These are phyloP conservation scores for Euphorbia peplus DNA, from an alignment of 345 rosid species.

Conservation along the genomic window DNA sequence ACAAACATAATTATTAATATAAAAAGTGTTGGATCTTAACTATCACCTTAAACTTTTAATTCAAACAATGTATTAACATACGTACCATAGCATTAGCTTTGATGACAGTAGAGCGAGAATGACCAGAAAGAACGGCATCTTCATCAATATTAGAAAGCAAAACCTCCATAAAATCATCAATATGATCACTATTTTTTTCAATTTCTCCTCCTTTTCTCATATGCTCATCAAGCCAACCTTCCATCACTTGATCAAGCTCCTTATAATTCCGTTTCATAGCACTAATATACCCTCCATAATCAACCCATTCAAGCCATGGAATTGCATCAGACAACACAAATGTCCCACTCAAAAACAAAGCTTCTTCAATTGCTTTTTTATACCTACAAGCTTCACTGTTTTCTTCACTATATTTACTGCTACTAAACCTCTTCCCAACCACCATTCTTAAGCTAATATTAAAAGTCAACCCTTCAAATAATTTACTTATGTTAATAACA, in stretches of 20 bases:
- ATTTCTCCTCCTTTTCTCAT: constrained; percentile 21
- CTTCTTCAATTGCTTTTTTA: constrained; percentile 38
- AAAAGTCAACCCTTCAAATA: constrained; percentile 46
- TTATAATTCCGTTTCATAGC: constrained; percentile 49
- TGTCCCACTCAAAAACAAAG: constrained; percentile 34
- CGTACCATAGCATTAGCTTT: constrained; percentile 65
- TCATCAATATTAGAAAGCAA: constrained; percentile 39
- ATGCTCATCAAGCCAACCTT: constrained; percentile 59
- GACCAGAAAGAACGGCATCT: constrained; percentile 38
- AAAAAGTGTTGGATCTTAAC: no score
- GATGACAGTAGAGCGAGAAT: constrained; percentile 41
- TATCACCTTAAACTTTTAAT: no score
- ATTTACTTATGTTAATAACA: constrained; percentile 28
- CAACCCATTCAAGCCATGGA: constrained; percentile 61
- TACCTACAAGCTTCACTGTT: constrained; percentile 45
- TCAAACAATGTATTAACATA: no score
- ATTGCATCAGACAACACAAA: constrained; percentile 46
- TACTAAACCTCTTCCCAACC: constrained; percentile 45
- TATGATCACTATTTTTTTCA: constrained; percentile 8
- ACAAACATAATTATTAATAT: no score
- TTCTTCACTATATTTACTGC: constrained; percentile 13
- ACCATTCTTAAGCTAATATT: constrained; percentile 49
- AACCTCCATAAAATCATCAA: constrained; percentile 50
- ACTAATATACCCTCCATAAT: constrained; percentile 35
- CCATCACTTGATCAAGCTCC: constrained; percentile 42